phyloP scores from a whole-genome alignment of 345 rosid species.

The Crucihimalaya himalaica region DNA sequence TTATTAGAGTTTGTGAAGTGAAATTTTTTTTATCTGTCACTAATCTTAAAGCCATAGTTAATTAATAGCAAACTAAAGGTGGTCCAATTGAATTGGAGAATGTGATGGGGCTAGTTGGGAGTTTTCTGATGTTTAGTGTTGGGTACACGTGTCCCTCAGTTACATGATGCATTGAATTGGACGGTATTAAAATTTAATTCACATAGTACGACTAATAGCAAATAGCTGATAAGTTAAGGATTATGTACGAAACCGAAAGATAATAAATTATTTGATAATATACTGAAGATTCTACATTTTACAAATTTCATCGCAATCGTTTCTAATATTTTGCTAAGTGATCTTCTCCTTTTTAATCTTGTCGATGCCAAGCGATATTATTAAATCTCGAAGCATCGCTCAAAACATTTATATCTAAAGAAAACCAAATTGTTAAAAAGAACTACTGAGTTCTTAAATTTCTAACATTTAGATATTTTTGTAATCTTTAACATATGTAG shows the following conservation, averaged over 20 bases:
- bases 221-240: neutral
- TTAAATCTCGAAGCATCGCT: neutral
- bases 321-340: neutral
- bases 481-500: neutral
- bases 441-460: neutral
- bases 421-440: neutral
- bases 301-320: neutral
- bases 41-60: neutral
- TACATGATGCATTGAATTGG: slow-evolving; percentile 16
- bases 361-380: neutral
- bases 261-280: neutral
- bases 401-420: neutral
- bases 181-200: neutral
- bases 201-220: neutral
- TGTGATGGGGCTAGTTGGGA: slow-evolving; percentile 12
- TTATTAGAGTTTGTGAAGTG: neutral
- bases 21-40: neutral
- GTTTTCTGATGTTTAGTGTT: slow-evolving; percentile 17
- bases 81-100: neutral
- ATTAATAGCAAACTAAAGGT: neutral
- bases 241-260: neutral
- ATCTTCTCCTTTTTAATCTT: neutral
- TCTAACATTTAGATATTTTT: neutral
- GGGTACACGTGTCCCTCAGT: slow-evolving; percentile 30
- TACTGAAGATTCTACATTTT: neutral